Conservation (phyloP, 192 early-diverging fungal species). For the Umbelopsis sp. region DNA sequence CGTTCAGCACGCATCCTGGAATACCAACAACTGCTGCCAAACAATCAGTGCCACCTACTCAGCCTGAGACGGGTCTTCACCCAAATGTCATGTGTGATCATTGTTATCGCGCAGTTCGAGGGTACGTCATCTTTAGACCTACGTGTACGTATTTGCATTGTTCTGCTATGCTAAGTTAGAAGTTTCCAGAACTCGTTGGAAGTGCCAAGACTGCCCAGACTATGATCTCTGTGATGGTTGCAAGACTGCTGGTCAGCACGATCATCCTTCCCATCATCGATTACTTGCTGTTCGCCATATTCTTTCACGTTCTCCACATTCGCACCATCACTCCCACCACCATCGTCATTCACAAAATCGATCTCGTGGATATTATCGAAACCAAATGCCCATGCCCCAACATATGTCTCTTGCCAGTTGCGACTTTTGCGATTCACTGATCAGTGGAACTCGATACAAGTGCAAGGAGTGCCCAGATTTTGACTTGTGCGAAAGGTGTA, state of each 20-base stretch:
- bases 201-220: conserved; percentile 86
- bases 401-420: conserved; percentile 30
- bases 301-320: background rate
- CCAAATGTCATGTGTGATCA: conserved; percentile 17
- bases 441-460: conserved; percentile 59
- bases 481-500: conserved; percentile 61
- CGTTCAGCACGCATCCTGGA: background rate
- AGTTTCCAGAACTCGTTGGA: conserved; percentile 65
- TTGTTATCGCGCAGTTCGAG: conserved; percentile 14
- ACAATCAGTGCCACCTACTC: background rate
- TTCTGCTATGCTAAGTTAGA: background rate
- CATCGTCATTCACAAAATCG: background rate
- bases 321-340: background rate
- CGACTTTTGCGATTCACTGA: conserved; percentile 55
- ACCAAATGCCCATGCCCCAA: background rate
- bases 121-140: conserved; percentile 2
- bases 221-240: conserved; percentile 87
- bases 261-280: background rate
- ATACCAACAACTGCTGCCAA: background rate
- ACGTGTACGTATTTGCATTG: background rate
- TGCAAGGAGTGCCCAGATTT: conserved; percentile 58
- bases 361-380: background rate
- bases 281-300: background rate
- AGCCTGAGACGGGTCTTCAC: background rate
- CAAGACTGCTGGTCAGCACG: conserved; percentile 60